Base-by-base conservation (phyloP, 306 rosid genomes). In the Citrullus colocynthis region DNA sequence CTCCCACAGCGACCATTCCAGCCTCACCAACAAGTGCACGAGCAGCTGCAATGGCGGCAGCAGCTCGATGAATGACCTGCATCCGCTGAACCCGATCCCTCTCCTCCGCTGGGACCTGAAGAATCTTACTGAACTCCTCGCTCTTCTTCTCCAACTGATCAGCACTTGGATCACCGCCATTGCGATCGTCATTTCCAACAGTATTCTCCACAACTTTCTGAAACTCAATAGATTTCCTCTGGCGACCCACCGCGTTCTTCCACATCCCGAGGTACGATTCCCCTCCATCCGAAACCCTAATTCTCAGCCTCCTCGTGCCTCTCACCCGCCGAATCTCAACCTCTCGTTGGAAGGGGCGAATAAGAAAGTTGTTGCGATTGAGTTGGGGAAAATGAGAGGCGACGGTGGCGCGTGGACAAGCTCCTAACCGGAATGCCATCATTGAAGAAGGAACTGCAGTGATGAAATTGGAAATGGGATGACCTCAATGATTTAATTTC, bases 51-150 rank as follows among this genome's bases (percentile, higher is more conserved):
- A 96, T 88, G 16, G 99, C 99, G 5, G 98, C 98, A 6, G 94
- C 88, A 1, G 98, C 98, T 37, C 98, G 89, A 88, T 96, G 97
- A 73, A 96, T 81, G 30, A 95, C 91, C 88, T 95, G 97, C 86
- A 92, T 79, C 42, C 95, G 82, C 91, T 95, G 97, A 76, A 85
- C 14, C 71, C 85, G 84, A 45, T 95, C 97, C 74, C 99, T 89
- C 73, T 96, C 97, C 13, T 96, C 96, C 20, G 14, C 75, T 7
- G 99, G 75, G 81, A 93, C 90, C 58, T 83, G 77, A 24, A 96
- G 90, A 87, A 96, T 86, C 89, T 88, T 88, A 80, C 88, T 81
- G 69, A 96, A 96, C 79, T 96, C 90, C 69, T 14, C 77, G 58
- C 85, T 93, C 87, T 91, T 93, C 91, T 78, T 80, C 83, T 86